Evolutionary conservation across 2,329 filamentous ascomycete genomes (phyloP).

Genomic region (Fulvia fulva): DNA sequence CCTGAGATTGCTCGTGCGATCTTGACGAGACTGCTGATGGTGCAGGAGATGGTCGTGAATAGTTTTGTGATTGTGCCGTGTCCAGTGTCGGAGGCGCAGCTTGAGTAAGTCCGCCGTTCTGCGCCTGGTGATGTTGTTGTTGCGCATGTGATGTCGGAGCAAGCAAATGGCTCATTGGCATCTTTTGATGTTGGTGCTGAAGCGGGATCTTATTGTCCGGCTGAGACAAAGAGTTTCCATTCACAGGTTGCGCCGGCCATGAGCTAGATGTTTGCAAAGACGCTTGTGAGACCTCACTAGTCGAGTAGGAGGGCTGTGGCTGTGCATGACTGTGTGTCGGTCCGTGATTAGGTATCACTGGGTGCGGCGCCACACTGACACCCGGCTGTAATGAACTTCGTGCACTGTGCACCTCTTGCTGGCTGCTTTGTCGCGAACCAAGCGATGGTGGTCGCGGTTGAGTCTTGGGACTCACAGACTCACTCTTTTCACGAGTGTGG

Average conservation of each 20-base stretch:
- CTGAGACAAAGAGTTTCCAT: conserved; percentile 22
- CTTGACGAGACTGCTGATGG: background rate
- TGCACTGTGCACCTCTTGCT: conserved; percentile 28
- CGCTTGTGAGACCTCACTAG: conserved; percentile 21
- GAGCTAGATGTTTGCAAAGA: conserved; percentile 16
- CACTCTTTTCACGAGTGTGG: conserved; percentile 56
- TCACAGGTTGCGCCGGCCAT: conserved; percentile 8
- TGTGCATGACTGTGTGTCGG: conserved; percentile 14
- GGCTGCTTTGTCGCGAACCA: conserved; percentile 32
- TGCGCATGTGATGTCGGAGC: conserved; percentile 23
- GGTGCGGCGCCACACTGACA: conserved; percentile 16
- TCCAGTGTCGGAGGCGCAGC: background rate
- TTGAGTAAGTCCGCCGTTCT: background rate
- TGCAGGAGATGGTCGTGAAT: background rate
- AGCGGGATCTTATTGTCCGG: conserved; percentile 17
- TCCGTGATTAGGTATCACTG: conserved; percentile 24
- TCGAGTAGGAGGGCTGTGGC: conserved; percentile 15
- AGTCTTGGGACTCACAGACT: conserved; percentile 75
- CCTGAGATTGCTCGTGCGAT: background rate
- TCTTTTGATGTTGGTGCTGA: conserved; percentile 28
- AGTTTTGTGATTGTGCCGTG: background rate
- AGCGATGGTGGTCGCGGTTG: conserved; percentile 28
- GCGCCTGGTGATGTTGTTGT: background rate
- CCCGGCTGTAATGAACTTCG: conserved; percentile 25
- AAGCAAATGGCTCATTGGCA: conserved; percentile 31